Evolutionary conservation across 352 stramenopile genomes (phyloP), one percentile per base, ranked within the genome.

Genomic region (Phytophthora ohioensis): DNA sequence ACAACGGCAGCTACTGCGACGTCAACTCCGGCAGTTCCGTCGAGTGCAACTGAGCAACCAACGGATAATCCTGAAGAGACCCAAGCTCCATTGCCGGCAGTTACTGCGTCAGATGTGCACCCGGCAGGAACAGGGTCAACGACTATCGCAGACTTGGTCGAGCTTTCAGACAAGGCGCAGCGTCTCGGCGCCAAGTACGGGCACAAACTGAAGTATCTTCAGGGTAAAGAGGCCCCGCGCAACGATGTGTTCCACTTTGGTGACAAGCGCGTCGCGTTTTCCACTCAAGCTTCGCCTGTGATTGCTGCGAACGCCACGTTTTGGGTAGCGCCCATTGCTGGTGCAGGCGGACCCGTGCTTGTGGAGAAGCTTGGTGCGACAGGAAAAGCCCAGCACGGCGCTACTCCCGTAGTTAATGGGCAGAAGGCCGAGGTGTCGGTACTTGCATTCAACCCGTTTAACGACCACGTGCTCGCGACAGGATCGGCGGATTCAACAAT

Each of bases 191-290:
- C 81, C 10, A 86, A 82, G 46, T 90, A 93, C 57, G 84, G 84
- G 0, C 82, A 95, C 75, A 95, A 94, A 68, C 69, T 95, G 43
- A 92, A 94, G 60, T 95, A 92, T 63, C 70, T 95, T 21, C 87
- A 90, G 39, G 88, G 86, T 12, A 84, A 81, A 58, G 71, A 87
- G 63, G 65, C 78, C 13, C 66, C 77, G 11, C 88, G 88, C n/a
- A 88, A 83, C 55, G 76, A 88, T 17, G 53, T 82, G 31, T 86
- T 91, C 52, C 48, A 81, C 57, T 75, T 93, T 69, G 76, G 75
- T 36, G 81, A 92, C 71, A 75, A 73, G 57, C 59, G 69, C 7
- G 67, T 82, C 3, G 66, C 75, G 3, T 81, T 76, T 39, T 82
- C 80, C 31, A 81, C 73, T 35, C 76, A 78, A 41, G 78, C 71